Base-by-base conservation (phyloP, 192 early-diverging fungal genomes). In the Podila clonocystis region DNA sequence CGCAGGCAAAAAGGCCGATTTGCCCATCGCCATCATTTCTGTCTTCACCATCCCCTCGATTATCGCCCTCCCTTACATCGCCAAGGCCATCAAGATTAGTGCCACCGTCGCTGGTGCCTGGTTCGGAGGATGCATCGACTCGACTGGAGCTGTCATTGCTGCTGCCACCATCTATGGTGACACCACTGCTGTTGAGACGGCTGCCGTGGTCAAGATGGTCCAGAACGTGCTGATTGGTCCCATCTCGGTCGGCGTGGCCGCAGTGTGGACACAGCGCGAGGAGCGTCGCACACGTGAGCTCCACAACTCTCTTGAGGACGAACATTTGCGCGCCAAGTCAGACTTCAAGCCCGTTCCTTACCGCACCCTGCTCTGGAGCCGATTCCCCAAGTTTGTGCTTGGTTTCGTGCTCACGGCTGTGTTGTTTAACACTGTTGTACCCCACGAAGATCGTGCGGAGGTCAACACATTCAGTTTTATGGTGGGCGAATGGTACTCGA, bases 91-190 rank as follows among this genome's bases (percentile, higher is more conserved):
- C 24, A 65, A 65, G 2, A 52, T 88, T n/a, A 58, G 65, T 48
- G 22, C 87, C 22, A 64, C 78, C 24, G 85, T 88, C 0, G 70
- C 79, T 24, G 87, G 85, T 57, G 85, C 87, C 19, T 86, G 87
- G 87, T 88, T 88, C 45, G 85, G 87, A 58, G 87, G 87, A 50
- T 88, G 85, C 63, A 79, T 88, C 11, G 87, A 88, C 55, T 88
- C 87, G 12, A 88, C 87, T 20, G 87, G 87, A 50, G 87, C 87
- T 2, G 87, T 88, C 26, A 85, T 86, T 74, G 85, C 85, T 13
- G 80, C 87, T 26, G 82, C 87, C 26, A 85, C 76, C 48, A 88
- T 88, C 38, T 88, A 85, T 52, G 84, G 82, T 20, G 85, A 86
- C 33, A 59, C 70, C 17, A 61, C 30, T 7, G 85, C 87, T 7